Conservation (phyloP, 2,329 filamentous ascomycete species). For the Xylariaceae sp. region DNA sequence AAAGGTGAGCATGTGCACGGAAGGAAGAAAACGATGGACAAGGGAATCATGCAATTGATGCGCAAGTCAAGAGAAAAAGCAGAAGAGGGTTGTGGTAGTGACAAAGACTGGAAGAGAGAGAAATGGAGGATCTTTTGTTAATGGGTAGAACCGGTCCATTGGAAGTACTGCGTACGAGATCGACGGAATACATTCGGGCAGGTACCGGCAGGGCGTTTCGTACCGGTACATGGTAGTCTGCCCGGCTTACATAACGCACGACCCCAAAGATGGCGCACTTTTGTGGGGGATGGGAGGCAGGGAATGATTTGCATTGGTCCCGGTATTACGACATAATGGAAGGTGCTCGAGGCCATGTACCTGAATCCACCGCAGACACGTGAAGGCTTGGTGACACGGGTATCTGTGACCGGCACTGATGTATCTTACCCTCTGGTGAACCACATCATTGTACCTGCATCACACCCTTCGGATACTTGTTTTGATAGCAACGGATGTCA, state of each 20-base stretch:
- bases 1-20: neutral
- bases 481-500: neutral
- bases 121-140: neutral
- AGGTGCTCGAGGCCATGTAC: neutral
- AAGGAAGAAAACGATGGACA: neutral
- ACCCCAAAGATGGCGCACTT: neutral
- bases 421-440: neutral
- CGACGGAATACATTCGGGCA: too few relatives aligned
- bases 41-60: neutral
- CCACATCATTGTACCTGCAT: neutral
- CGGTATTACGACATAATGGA: neutral
- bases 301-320: neutral
- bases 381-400: neutral
- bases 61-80: neutral
- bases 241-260: neutral
- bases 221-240: neutral
- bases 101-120: neutral
- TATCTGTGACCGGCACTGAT: neutral
- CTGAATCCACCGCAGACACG: neutral
- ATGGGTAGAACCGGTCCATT: too few relatives aligned
- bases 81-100: neutral
- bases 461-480: neutral
- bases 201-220: neutral
- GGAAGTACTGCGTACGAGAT: too few relatives aligned
- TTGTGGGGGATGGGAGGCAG: neutral